Conservation (phyloP, 495 filamentous ascomycete species). For the Hypoxylon subgilvum region DNA sequence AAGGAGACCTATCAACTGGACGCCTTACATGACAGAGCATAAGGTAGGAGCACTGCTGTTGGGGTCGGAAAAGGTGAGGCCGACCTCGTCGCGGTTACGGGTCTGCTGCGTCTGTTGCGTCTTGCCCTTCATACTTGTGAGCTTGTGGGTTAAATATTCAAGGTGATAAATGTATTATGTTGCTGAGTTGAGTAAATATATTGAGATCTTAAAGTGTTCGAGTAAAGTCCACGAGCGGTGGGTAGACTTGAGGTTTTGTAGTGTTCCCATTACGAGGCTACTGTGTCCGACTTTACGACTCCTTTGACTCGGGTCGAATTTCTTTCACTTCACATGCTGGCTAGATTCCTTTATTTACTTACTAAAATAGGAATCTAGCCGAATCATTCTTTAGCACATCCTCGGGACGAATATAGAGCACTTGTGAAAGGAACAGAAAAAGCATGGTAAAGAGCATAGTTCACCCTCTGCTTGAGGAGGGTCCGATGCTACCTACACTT, state of each 20-base stretch:
- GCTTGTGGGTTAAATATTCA: too few species aligned
- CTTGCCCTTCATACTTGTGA: conserved; percentile 20
- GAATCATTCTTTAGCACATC: not conserved
- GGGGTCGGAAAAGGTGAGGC: conserved; percentile 7
- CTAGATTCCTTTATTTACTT: conserved; percentile 4
- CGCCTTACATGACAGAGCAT: conserved; percentile 27
- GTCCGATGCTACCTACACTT: conserved; percentile 16
- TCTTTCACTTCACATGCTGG: not conserved
- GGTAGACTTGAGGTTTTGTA: conserved; percentile 10
- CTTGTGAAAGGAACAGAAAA: conserved; percentile 14
- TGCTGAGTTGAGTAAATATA: not conserved
- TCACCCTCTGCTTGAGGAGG: conserved; percentile 20
- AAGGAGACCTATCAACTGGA: not conserved
- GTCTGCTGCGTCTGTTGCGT: conserved; percentile 10
- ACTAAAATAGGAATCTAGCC: not conserved
- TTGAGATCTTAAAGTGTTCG: not conserved
- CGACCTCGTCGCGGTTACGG: conserved; percentile 17
- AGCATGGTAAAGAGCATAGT: conserved; percentile 18
- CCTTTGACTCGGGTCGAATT: not conserved
- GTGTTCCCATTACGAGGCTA: not conserved
- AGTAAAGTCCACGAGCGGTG: not conserved
- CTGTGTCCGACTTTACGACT: not conserved
- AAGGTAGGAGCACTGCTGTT: not conserved
- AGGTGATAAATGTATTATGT: not conserved
- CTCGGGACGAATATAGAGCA: not conserved